These are phyloP conservation scores for barrel medic (Medicago truncatula) DNA, from an alignment of 306 rosid species.

Conservation along the genomic window MtrunA17r5.0-ANR NC_053042.1:36436001-36436500, in stretches of 20 bases:
- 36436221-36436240: constrained; percentile 53
- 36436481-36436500: constrained; percentile 57
- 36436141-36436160: constrained; percentile 64
- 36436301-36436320: constrained; percentile 52
- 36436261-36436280: constrained; percentile 63
- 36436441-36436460: constrained; percentile 62
- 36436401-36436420: constrained; percentile 59
- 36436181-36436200: constrained; percentile 56
- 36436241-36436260: constrained; percentile 57
- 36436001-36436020: constrained; percentile 52
- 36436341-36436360: constrained; percentile 73
- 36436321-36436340: constrained; percentile 61
- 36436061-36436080: constrained; percentile 57
- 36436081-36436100: constrained; percentile 59
- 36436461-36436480: constrained; percentile 65
- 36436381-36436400: constrained; percentile 48
- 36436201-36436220: constrained; percentile 56
- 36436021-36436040: constrained; percentile 51
- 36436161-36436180: constrained; percentile 56
- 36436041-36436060: constrained; percentile 67
- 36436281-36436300: constrained; percentile 63
- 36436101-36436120: constrained; percentile 57
- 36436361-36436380: constrained; percentile 64
- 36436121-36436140: constrained; percentile 63
- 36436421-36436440: constrained; percentile 57